These are phyloP conservation scores for Diaporthe longicolla DNA, from an alignment of 2,329 filamentous ascomycete genomes.

Conservation along the genomic window DNA sequence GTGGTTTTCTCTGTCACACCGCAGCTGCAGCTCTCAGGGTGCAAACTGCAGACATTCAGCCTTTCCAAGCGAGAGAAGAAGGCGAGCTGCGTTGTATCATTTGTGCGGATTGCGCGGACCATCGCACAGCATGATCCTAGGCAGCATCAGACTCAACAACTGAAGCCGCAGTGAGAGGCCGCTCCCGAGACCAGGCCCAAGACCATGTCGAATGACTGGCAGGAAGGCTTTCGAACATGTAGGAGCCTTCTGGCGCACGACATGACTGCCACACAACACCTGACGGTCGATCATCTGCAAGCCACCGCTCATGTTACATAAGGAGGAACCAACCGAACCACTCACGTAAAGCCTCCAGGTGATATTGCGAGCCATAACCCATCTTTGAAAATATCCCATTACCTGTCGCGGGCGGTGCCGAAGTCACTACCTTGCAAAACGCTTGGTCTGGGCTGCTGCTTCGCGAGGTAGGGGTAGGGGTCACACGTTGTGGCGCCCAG, in stretches of 20 bases:
- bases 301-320: constrained; percentile 37
- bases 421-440: constrained; percentile 8
- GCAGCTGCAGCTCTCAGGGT: constrained; percentile 23
- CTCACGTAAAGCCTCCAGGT: constrained; percentile 3
- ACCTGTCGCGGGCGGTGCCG: neutral
- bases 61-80: constrained; percentile 35
- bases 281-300: constrained; percentile 37
- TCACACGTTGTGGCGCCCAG: neutral
- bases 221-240: constrained; percentile 30
- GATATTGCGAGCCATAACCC: neutral
- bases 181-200: constrained; percentile 35
- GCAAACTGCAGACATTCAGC: constrained; percentile 37
- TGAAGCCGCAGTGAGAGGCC: constrained; percentile 21
- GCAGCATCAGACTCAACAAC: constrained; percentile 14
- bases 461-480: neutral
- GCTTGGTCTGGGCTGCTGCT: constrained; percentile 16
- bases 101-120: neutral
- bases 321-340: constrained; percentile 38
- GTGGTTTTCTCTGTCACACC: constrained; percentile 29
- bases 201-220: constrained; percentile 35
- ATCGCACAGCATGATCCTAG: constrained; percentile 37
- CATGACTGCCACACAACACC: constrained; percentile 28
- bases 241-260: constrained; percentile 39
- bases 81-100: constrained; percentile 38
- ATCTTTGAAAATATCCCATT: neutral